Evolutionary conservation across 805 yeast genomes (phyloP).

Genomic region (Myxozyma geophila): DNA sequence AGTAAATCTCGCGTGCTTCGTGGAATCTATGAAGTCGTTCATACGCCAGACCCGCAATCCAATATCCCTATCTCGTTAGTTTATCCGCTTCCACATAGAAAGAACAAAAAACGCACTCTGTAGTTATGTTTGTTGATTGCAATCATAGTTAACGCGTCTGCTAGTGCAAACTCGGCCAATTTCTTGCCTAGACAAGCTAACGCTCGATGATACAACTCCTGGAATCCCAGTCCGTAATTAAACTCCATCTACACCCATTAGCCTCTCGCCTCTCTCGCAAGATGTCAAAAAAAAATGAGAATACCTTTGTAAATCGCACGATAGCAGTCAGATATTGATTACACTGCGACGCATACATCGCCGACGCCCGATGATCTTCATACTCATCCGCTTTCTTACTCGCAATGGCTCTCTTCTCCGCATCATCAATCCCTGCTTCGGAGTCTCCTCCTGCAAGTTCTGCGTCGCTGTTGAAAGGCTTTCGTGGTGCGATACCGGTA

Average conservation of each 20-base stretch:
- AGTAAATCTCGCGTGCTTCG: conserved; percentile 17
- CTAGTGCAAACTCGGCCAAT: conserved; percentile 19
- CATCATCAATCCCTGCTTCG: not conserved
- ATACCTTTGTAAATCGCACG: conserved; percentile 24
- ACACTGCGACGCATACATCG: conserved; percentile 27
- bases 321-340: conserved; percentile 27
- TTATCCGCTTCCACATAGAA: not conserved
- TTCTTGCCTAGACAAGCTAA: conserved; percentile 25
- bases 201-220: conserved; percentile 23
- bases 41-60: conserved; percentile 25
- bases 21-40: conserved; percentile 5
- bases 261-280: too few relatives aligned
- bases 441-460: not conserved
- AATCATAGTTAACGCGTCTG: conserved; percentile 24
- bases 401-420: not conserved
- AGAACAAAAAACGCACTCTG: conserved; percentile 10
- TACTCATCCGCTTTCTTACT: conserved; percentile 1
- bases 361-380: conserved; percentile 22
- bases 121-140: conserved; percentile 12
- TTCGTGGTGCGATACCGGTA: not conserved
- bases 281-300: not conserved
- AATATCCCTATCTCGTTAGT: conserved; percentile 14
- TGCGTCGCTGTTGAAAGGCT: not conserved
- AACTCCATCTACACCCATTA: conserved; percentile 17
- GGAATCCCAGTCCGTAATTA: conserved; percentile 23